Percentiles rank a stretch among this genome's conserved stretches.
Conservation (phyloP, 345 rosid genomes). For the Conringia planisiliqua region DNA sequence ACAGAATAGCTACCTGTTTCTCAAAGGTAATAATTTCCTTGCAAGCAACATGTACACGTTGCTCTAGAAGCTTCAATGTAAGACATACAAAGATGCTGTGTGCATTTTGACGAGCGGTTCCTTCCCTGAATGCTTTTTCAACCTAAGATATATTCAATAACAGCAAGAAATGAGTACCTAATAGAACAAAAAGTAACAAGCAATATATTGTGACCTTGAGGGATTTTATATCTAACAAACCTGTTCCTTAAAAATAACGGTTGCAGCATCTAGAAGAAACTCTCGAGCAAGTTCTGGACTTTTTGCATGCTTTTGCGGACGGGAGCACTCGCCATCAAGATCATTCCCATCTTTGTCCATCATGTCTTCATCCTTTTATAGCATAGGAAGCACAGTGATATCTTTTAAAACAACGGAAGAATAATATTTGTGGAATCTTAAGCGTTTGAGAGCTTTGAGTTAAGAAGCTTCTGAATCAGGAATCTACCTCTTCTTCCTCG, state of each 20-base stretch:
- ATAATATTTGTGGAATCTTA: not conserved
- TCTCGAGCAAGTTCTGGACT: slow-evolving; percentile 99
- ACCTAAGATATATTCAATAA: slow-evolving; percentile 54
- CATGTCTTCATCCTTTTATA: slow-evolving; percentile 89
- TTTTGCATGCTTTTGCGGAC: slow-evolving; percentile 99
- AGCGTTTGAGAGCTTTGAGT: slow-evolving; percentile 9
- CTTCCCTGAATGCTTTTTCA: slow-evolving; percentile 98
- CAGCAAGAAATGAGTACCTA: slow-evolving; percentile 8
- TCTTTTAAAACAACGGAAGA: not conserved
- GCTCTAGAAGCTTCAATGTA: slow-evolving; percentile 74
- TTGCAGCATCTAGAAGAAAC: slow-evolving; percentile 96
- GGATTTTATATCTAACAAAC: slow-evolving; percentile 33
- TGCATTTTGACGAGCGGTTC: slow-evolving; percentile 96
- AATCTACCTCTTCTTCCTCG: slow-evolving; percentile 94
- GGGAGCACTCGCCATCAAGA: slow-evolving; percentile 93
- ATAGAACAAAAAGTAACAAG: not conserved
- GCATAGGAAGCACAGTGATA: slow-evolving; percentile 1
- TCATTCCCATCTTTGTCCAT: slow-evolving; percentile 95
- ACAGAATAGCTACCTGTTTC: slow-evolving; percentile 63
- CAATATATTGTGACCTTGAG: not conserved
- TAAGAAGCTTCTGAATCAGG: slow-evolving; percentile 8
- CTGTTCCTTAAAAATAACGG: slow-evolving; percentile 97
- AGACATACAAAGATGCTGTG: slow-evolving; percentile 95
- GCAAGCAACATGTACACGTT: slow-evolving; percentile 95
- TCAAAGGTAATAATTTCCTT: slow-evolving; percentile 88